Evolutionary conservation across 2,329 filamentous ascomycete genomes (phyloP).

Genomic region (Calonectria pauciramosa): DNA sequence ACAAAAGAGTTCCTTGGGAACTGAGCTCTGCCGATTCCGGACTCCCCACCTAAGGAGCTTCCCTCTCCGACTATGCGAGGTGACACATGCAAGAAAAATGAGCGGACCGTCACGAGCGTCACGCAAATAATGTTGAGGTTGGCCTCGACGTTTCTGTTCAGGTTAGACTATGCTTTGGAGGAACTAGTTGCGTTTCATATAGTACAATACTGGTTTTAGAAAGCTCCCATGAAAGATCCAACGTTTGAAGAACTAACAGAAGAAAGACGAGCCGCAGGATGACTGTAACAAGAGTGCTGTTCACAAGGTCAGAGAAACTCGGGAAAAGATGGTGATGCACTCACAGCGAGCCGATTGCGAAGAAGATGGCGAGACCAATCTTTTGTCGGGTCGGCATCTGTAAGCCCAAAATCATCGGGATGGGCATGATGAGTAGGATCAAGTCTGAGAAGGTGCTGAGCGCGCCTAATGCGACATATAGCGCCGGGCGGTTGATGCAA

Average conservation of each 20-base stretch:
- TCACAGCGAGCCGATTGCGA: constrained; percentile 53
- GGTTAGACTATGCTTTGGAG: not conserved
- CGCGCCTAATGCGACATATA: constrained; percentile 61
- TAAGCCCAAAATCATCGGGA: constrained; percentile 57
- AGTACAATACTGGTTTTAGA: not conserved
- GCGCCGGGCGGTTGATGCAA: constrained; percentile 59
- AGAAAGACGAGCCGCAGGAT: constrained; percentile 31
- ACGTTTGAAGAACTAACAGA: constrained; percentile 2
- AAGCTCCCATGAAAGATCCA: constrained; percentile 29
- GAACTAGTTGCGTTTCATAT: not conserved
- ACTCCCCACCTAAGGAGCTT: not conserved
- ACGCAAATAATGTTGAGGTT: constrained; percentile 35
- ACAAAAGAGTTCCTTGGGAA: not conserved
- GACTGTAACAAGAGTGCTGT: constrained; percentile 32
- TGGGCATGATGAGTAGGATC: constrained; percentile 58
- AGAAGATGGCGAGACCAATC: constrained; percentile 55
- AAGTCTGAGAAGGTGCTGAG: constrained; percentile 61
- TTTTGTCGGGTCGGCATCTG: constrained; percentile 61
- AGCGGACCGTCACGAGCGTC: constrained; percentile 25
- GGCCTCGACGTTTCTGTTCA: constrained; percentile 26
- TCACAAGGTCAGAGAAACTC: not conserved
- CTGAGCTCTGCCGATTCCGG: not conserved
- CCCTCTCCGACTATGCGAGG: constrained; percentile 16
- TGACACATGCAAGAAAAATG: constrained; percentile 28
- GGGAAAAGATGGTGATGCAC: not conserved